Percentiles rank a stretch among this genome's conserved stretches.
These are phyloP conservation scores for Fraxinus cuspidata DNA, from an alignment of 257 asterid genomes.

Conservation along the genomic window DNA sequence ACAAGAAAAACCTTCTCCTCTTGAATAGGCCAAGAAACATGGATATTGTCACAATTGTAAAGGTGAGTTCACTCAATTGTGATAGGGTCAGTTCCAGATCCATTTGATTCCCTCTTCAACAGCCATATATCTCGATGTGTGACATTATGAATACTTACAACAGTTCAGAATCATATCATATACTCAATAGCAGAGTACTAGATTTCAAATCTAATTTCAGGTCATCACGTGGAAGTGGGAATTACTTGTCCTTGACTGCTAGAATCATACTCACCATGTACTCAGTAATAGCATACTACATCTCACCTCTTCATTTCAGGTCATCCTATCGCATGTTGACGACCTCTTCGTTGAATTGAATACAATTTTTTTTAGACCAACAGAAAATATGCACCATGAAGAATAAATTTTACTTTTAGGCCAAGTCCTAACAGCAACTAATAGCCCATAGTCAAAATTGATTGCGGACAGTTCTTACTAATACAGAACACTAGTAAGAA, in stretches of 20 bases:
- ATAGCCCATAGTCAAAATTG: too few species aligned
- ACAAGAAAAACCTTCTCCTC: constrained; percentile 16
- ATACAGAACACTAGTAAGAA: not conserved
- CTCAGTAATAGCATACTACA: not conserved
- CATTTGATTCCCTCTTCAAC: not conserved
- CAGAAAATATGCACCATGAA: too few species aligned
- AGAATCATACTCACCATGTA: not conserved
- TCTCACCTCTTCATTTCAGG: not conserved
- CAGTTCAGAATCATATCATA: not conserved
- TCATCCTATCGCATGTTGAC: not conserved
- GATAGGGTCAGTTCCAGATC: not conserved
- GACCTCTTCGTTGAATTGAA: not conserved
- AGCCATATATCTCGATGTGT: not conserved
- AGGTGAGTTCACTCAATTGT: not conserved
- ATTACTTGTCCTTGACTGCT: not conserved
- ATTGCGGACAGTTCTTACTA: too few species aligned
- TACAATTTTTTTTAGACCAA: not conserved
- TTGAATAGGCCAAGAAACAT: not conserved
- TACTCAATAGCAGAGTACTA: not conserved
- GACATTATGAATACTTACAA: not conserved
- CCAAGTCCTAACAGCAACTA: not conserved
- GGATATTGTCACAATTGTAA: not conserved
- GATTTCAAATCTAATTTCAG: not conserved
- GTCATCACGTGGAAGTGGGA: not conserved
- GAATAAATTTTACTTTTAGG: too few species aligned